Base-by-base conservation (phyloP, 352 stramenopile species). In the Phytophthora macrochlamydospora region DNA sequence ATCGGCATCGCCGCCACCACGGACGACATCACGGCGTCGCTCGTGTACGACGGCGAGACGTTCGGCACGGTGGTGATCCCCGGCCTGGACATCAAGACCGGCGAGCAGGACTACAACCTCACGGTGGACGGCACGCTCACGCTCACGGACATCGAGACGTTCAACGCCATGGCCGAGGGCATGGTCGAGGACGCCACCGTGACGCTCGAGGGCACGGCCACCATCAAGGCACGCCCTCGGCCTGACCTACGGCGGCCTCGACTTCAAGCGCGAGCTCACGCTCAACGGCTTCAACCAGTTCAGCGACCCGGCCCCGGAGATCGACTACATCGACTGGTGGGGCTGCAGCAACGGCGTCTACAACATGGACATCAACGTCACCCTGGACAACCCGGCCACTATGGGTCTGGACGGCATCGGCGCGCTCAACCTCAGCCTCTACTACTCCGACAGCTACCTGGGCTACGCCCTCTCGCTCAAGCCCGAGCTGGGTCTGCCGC, bases 361-460 rank as follows among this genome's bases (percentile, higher is more conserved):
- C 59, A 61, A 77, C 31, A 40, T 40, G 35, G 35, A 40, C 35
- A 40, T 40, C 67, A 91, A 93, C 65, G 76, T 84, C 57, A 89
- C 75, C 12, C 56, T 91, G 35, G 67, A 75, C 53, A 87, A 87
- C 64, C 63, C 73, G 55, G 65, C 74, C 18, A 51, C 69, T 35
- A 74, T 91, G 57, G 79, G 79, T 9, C 59, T 91, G 24, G 62
- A 85, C 46, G 78, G 83, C 60, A 76, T 93, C 31, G 85, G 81
- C 42, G 62, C 71, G 46, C 77, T 93, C 48, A 93, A 91, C 63
- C 62, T 93, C 63, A 90, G 71, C 14, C 59, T 93, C 33, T 90
- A 90, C 75, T 89, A 83, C 64, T 60, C 69, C 11, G 54, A 87
- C 38, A 70, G 76, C 30, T 93, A 89, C 64, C 59, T 93, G 37